Base-by-base conservation (phyloP, 2,329 filamentous ascomycete genomes). In the Geosmithia morbida region DNA sequence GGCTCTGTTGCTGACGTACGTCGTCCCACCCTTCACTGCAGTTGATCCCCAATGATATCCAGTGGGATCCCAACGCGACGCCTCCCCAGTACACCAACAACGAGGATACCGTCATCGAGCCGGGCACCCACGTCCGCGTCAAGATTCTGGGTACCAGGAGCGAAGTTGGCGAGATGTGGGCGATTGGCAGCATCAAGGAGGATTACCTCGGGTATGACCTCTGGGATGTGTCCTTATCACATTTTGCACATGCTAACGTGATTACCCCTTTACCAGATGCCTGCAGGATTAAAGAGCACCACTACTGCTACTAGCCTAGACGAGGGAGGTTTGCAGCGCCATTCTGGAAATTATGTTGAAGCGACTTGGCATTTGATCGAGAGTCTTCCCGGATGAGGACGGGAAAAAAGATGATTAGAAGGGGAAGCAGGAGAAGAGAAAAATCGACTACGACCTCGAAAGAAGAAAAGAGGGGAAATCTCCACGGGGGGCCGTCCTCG, bases 81-180 rank as follows among this genome's bases (percentile, higher is more conserved):
- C 92, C 92, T n/a, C 88, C 90, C 2, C 87, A 94, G 59, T 98
- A 88, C 65, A 95, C 89, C 40, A 90, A 98, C 64, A 90, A 95
- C 58, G 87, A 86, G 52, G 92, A 95, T 54, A 87, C 89, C 54
- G 83, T 88, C 37, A 94, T 98, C 58, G 89, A 97, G 66, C 87
- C 88, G 50, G 87, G 88, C 44, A 94, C 89, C 16, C 90, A 95
- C 57, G 80, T 98, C 52, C 85, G 92, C 44, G 79, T 97, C 54
- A 96, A 96, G 68, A 83, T 98, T 53, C 87, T 96, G 56, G 92
- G 92, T 65, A 85, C 90, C 46, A 80, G 94, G 65, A 89, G 86
- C 53, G 92, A 97, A 63, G 87, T 97, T 46, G 87, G 87, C 52
- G 84, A 87, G 62, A 94, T 98, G 77, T 96, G 85, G 75, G 92